These are phyloP conservation scores for Sapria himalayana DNA, from an alignment of 345 rosid genomes.

Conservation along the genomic window DNA sequence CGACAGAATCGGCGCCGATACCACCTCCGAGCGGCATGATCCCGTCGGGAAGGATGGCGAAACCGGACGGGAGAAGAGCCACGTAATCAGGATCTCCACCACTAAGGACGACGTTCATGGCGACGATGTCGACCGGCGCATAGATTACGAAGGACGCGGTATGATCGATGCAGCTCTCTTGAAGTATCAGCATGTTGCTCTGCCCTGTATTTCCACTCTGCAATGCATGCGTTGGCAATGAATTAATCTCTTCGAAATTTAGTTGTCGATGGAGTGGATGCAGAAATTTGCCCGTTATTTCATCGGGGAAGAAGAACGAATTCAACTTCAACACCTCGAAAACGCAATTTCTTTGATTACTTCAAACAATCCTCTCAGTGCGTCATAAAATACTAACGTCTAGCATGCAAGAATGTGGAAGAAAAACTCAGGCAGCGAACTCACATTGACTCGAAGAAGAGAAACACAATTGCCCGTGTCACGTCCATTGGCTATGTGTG, in stretches of 20 bases:
- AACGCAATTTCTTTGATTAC: too few species aligned
- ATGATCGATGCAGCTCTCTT: constrained; percentile 31
- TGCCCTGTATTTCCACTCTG: constrained; percentile 35
- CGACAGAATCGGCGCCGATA: constrained; percentile 7
- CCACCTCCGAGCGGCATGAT: constrained; percentile 10
- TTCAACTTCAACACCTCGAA: too few species aligned
- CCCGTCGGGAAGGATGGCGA: constrained; percentile 54
- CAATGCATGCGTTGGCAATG: too few species aligned
- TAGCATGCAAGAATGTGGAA: too few species aligned
- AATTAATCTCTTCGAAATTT: too few species aligned
- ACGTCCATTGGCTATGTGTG: constrained; percentile 68
- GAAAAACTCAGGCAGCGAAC: too few species aligned
- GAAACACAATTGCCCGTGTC: constrained; percentile 70
- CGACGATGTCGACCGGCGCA: constrained; percentile 25
- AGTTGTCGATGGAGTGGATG: too few species aligned
- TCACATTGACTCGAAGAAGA: constrained; percentile 47
- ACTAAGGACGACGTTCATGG: constrained; percentile 29
- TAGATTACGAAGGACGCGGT: constrained; percentile 27
- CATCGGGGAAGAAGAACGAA: too few species aligned
- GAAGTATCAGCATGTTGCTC: constrained; percentile 32
- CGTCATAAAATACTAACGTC: too few species aligned
- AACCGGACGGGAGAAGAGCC: constrained; percentile 70
- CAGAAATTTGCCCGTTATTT: too few species aligned
- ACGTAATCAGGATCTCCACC: constrained; percentile 61
- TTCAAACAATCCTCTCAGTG: too few species aligned